A percentile compares a stretch with the other conserved stretches of the same genome.
phyloP scores from a whole-genome alignment of 306 rosid genomes.

The Begonia loranthoides region DNA sequence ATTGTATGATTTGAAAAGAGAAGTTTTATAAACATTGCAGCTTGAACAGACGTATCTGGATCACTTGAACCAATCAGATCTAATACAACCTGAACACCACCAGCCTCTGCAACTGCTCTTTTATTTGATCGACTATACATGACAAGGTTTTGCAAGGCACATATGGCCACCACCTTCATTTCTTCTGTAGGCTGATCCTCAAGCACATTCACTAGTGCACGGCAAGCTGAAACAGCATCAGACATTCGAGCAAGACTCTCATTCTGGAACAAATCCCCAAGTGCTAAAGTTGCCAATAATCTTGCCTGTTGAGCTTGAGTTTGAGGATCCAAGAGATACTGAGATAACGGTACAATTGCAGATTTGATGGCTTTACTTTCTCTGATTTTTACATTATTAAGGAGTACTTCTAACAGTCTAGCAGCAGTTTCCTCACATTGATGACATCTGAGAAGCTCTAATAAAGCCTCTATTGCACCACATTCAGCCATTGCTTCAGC shows the following conservation, averaged over 20 bases:
- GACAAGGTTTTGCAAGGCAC: slow-evolving; percentile 97
- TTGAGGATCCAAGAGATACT: slow-evolving; percentile 96
- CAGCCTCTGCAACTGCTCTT: slow-evolving; percentile 99
- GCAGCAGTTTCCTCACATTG: slow-evolving; percentile 95
- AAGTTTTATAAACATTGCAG: slow-evolving; percentile 94
- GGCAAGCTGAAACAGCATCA: slow-evolving; percentile 97
- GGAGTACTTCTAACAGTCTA: slow-evolving; percentile 81
- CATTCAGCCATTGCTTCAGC: slow-evolving; percentile 99
- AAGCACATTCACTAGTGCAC: slow-evolving; percentile 94
- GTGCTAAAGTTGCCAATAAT: slow-evolving; percentile 92
- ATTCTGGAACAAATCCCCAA: slow-evolving; percentile 93
- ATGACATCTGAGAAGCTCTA: slow-evolving; percentile 89
- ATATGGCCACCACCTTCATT: slow-evolving; percentile 97
- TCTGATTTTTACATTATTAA: slow-evolving; percentile 91
- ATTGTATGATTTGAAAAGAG: slow-evolving; percentile 92
- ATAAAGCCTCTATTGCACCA: slow-evolving; percentile 97
- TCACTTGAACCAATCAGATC: slow-evolving; percentile 93
- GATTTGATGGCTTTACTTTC: slow-evolving; percentile 86
- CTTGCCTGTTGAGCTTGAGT: slow-evolving; percentile 98
- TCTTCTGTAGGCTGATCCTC: slow-evolving; percentile 99
- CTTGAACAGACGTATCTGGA: slow-evolving; percentile 90
- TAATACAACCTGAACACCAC: slow-evolving; percentile 96
- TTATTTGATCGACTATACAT: slow-evolving; percentile 90
- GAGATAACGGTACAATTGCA: slow-evolving; percentile 84
- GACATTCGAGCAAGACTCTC: slow-evolving; percentile 88